Base-by-base conservation (phyloP, 2,329 filamentous ascomycete species). In the Fusarium torreyae region DNA sequence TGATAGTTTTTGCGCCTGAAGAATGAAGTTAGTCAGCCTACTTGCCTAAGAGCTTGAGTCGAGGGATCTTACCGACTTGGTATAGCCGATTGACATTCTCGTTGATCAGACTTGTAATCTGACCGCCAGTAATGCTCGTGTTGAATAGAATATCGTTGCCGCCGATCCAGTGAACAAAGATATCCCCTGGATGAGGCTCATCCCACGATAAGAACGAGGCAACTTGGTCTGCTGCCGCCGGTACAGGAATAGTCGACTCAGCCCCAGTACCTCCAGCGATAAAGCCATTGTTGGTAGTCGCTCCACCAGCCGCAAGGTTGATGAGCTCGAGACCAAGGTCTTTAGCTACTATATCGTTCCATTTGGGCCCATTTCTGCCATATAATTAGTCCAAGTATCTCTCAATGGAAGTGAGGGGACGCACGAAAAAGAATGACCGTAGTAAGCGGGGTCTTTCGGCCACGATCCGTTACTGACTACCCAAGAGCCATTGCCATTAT, bases 401-500 rank as follows among this genome's bases (percentile, higher is more conserved):
- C 3, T 17, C 17, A 8, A 49, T n/a, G 6, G 7, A 9, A 1
- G 0, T 0, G 3, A 1, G 0, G 6, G 2, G 3, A 14, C 60
- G 4, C 33, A 69, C 66, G 66, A 68, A 13, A 66, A 68, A 1
- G 66, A 70, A 36, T 69, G 67, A 2, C 34, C 20, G 11, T 68
- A 69, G 9, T 69, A 69, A 4, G 66, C 66, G 33, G 57, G 66
- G 4, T 69, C 67, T 13, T n/a, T 49, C 6, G 67, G 66, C 67
- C 67, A 69, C 7, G 66, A 45, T 22, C 57, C 62, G 14, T 69
- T 68, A 24, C 67, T 69, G 4, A 17, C 66, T 14, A 69, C 15
- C 67, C 67, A 69, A 22, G 67, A 69, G 0, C 67, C 67, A 42
- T 69, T 68, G 11, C 66, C 67, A 8, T 69, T 68, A 2, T 69